phyloP scores from a whole-genome alignment of 352 stramenopile genomes.

The Phytopythium aichiense region DNA sequence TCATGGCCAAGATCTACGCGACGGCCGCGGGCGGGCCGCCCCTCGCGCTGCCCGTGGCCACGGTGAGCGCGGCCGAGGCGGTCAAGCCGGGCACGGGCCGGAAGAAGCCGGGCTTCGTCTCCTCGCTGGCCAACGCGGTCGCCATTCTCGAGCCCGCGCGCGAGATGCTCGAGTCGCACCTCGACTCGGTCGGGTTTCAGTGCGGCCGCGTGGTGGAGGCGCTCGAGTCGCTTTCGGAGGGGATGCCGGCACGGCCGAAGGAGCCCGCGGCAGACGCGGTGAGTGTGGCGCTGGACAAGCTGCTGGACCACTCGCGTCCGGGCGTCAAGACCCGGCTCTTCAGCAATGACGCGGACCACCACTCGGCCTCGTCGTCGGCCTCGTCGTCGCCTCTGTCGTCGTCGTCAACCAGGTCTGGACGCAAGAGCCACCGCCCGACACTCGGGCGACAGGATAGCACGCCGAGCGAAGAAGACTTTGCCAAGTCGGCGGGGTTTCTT shows the following conservation, averaged over 20 bases:
- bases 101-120: conserved; percentile 5
- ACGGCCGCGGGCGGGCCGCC: conserved; percentile 13
- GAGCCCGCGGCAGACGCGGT: conserved; percentile 20
- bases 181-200: conserved; percentile 55
- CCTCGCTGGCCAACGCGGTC: conserved; percentile 8
- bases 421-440: conserved; percentile 19
- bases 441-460: conserved; percentile 53
- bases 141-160: conserved; percentile 29
- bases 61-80: conserved; percentile 6
- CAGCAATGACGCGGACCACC: neutral
- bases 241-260: conserved; percentile 13
- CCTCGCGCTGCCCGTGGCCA: conserved; percentile 3
- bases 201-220: conserved; percentile 23
- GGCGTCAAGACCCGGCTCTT: conserved; percentile 9
- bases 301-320: conserved; percentile 27
- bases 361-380: conserved; percentile 4
- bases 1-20: conserved; percentile 78
- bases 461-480: conserved; percentile 61
- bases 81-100: neutral
- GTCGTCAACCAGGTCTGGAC: conserved; percentile 8
- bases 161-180: conserved; percentile 35
- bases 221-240: conserved; percentile 32
- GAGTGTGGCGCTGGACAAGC: conserved; percentile 42
- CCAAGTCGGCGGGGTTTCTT: conserved; percentile 62
- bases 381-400: conserved; percentile 14